Base-by-base conservation (phyloP, 139 green algal genomes). In the Edaphochlamys debaryana region DNA sequence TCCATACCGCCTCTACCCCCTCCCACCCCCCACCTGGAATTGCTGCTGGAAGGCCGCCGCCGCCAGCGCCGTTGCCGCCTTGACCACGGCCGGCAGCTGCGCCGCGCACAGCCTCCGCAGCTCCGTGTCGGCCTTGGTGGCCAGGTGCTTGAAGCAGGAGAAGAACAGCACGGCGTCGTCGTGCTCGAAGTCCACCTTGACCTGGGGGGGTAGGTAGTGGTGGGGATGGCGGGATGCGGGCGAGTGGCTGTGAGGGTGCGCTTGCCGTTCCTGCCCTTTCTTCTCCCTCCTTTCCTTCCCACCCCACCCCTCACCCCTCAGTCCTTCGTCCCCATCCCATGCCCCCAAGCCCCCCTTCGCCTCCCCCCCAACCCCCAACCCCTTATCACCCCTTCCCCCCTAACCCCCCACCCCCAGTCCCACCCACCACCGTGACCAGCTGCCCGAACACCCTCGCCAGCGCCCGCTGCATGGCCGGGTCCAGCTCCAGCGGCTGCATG, bases 401-500 rank as follows among this genome's bases (percentile, higher is more conserved):
- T n/a, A n/a, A n/a, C n/a, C n/a, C n/a, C n/a, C n/a, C n/a, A n/a
- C n/a, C n/a, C n/a, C n/a, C n/a, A n/a, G n/a, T n/a, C n/a, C 32
- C 63, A 2, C 76, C 52, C 63, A 66, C 63, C 75, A 81, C 73
- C 19, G 38, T 56, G 32, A 92, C 60, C 20, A 94, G 64, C 37
- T 58, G 19, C 17, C 87, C 88, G 50, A 94, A 93, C 5, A 75
- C 69, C 5, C 62, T 32, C 17, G 91, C 90, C 60, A 95, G 71
- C 62, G 74, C 82, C 23, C 89, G 82, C 76, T 94, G 91, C 79
- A 95, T 79, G 22, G 82, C 69, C 9, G 82, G 67, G 36, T 92
- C 88, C 79, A 93, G 79, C 48, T 94, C 91, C 52, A 92, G 88
- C 11, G 89, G 88, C 73, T 91, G 85, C 85, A 90, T 90, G 84